Evolutionary conservation across 768 basidiomycete species (phyloP).

Genomic region (Pulveroboletus frians): DNA sequence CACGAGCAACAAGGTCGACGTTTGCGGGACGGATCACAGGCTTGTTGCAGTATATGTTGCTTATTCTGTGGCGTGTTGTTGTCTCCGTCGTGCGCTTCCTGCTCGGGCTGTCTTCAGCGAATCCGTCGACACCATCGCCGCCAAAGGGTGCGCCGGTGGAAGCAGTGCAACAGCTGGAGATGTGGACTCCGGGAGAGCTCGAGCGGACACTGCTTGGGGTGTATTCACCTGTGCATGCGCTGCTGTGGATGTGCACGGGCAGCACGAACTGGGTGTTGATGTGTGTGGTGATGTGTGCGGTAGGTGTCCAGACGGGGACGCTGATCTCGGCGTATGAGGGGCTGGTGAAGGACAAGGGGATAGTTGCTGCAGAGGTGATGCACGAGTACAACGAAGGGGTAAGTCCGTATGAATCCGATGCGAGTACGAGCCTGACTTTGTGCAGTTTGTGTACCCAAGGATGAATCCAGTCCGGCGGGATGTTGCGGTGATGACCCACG

Average conservation of each 20-base stretch:
- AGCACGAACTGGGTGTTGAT: conserved; percentile 75
- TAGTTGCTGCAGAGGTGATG: conserved; percentile 76
- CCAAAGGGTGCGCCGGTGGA: conserved; percentile 37
- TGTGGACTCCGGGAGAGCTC: conserved; percentile 72
- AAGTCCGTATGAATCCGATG: conserved; percentile 21
- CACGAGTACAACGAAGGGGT: conserved; percentile 81
- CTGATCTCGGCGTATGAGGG: conserved; percentile 43
- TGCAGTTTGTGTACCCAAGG: conserved; percentile 79
- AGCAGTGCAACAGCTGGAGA: conserved; percentile 69
- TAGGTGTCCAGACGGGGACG: conserved; percentile 56
- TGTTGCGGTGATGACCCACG: conserved; percentile 80
- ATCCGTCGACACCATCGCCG: conserved; percentile 32
- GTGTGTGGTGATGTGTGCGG: conserved; percentile 59
- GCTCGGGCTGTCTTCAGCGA: conserved; percentile 51
- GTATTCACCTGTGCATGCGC: conserved; percentile 73
- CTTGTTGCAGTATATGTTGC: conserved; percentile 32
- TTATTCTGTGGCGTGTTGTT: conserved; percentile 46
- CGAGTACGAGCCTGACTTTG: neutral
- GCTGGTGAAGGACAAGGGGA: conserved; percentile 67
- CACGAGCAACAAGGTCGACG: conserved; percentile 41
- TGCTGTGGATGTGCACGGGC: conserved; percentile 68
- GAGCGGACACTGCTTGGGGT: conserved; percentile 66
- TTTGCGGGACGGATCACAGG: conserved; percentile 35
- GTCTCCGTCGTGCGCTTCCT: conserved; percentile 62
- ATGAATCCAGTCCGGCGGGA: conserved; percentile 72